Base-by-base conservation (phyloP, 805 yeast genomes). In the Starmerella scarabaei region DNA sequence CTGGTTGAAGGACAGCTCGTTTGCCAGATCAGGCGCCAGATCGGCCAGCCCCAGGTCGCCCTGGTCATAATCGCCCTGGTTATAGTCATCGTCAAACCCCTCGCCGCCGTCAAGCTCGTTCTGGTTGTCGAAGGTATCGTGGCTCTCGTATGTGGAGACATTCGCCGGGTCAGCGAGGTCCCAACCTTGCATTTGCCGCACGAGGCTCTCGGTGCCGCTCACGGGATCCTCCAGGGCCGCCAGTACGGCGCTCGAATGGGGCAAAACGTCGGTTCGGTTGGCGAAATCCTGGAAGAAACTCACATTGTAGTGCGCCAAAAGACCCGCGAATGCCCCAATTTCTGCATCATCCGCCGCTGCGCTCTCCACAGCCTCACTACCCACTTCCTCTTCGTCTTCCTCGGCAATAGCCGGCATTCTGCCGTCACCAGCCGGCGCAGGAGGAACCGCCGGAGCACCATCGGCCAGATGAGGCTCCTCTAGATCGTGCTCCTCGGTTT, bases 301-400 rank as follows among this genome's bases (percentile, higher is more conserved):
- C 15, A 47, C 26, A 14, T 44, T 40, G 32, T 42, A 31, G 12
- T 40, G 37, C 33, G 33, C 49, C 42, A 47, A 35, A 14, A 20
- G 11, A 14, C 4, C n/a, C 15, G 6, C 21, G 18, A 8, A 19
- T 21, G 15, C 29, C 6, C 11, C 40, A 5, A 4, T 18, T 9
- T 20, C 40, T 4, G 7, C 18, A 5, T 26, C 33, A 8, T 16
- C 24, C 8, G 11, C 34, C 3, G 14, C 15, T 12, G n/a, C 20
- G 9, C 7, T 18, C 9, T 27, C 19, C 16, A 5, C 12, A 3
- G 7, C 38, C 12, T 35, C 37, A 7, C 11, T 11, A 14, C 40
- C 47, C n/a, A 83, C 82, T 53, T 39, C 52, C 11, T 44, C 46
- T 21, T 45, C 50, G 12, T 40, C 48, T n/a, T 28, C 49, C 26